These are phyloP conservation scores for Geotrichum fermentans DNA, from an alignment of 1,139 yeast species.

Conservation along the genomic window DNA sequence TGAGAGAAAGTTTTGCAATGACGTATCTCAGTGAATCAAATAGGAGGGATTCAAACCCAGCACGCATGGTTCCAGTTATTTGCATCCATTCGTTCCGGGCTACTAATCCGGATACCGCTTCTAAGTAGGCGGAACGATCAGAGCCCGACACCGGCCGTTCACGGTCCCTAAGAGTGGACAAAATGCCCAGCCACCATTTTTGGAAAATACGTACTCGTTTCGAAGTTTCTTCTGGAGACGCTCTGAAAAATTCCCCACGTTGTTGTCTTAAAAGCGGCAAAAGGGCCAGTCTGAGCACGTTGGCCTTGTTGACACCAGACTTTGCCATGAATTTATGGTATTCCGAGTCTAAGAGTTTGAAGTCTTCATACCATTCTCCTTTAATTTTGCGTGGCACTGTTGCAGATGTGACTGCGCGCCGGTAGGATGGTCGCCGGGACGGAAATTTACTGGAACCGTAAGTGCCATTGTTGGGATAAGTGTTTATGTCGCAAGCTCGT, in stretches of 20 bases:
- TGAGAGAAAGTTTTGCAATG: conserved; percentile 49
- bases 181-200: conserved; percentile 63
- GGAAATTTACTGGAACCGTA: not conserved
- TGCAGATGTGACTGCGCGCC: not conserved
- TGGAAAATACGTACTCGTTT: conserved; percentile 40
- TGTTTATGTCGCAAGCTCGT: no score
- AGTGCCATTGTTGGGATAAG: not conserved
- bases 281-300: conserved; percentile 62
- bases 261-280: conserved; percentile 55
- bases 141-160: conserved; percentile 41
- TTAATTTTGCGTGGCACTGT: not conserved
- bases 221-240: conserved; percentile 16
- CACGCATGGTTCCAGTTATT: not conserved
- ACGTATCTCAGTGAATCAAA: conserved; percentile 54
- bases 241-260: conserved; percentile 24
- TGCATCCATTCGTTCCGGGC: conserved; percentile 59
- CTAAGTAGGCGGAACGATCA: conserved; percentile 69
- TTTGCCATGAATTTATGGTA: conserved; percentile 39
- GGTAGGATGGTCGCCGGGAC: not conserved
- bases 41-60: conserved; percentile 27
- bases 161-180: conserved; percentile 42
- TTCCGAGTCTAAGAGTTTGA: conserved; percentile 30
- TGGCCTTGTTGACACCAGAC: conserved; percentile 55
- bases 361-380: conserved; percentile 22
- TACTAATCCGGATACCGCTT: conserved; percentile 63